phyloP scores from a whole-genome alignment of 768 basidiomycete genomes.

The Mycena crocata region DNA sequence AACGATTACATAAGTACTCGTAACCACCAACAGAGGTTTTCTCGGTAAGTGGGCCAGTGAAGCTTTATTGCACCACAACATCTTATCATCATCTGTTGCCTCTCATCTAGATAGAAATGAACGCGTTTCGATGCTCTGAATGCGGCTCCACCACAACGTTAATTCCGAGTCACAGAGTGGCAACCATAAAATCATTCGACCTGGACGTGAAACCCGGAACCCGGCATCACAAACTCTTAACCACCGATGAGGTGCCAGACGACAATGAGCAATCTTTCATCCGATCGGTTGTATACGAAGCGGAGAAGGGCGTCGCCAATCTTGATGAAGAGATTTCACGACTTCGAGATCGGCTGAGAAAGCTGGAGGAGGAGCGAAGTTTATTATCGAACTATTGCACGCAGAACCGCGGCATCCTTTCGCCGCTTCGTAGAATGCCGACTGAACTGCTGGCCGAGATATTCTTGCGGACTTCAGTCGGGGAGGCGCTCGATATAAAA shows the following conservation, averaged over 20 bases:
- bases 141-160: too few species aligned
- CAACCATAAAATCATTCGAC: too few species aligned
- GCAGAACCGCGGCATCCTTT: neutral
- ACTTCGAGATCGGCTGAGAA: neutral
- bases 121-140: too few species aligned
- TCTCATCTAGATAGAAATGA: too few species aligned
- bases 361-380: constrained; percentile 2
- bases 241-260: neutral
- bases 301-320: neutral
- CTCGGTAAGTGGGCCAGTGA: too few species aligned
- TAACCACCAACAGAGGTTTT: too few species aligned
- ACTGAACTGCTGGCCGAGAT: constrained; percentile 11
- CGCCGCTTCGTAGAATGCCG: constrained; percentile 3
- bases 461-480: neutral
- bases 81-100: too few species aligned
- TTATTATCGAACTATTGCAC: neutral
- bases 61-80: too few species aligned
- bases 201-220: neutral
- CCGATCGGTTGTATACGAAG: neutral
- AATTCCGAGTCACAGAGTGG: too few species aligned
- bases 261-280: neutral
- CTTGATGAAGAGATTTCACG: neutral
- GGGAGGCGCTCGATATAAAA: neutral
- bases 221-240: neutral
- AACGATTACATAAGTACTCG: too few species aligned